Conservation (phyloP, 306 rosid species). For the Prunus mume region DNA sequence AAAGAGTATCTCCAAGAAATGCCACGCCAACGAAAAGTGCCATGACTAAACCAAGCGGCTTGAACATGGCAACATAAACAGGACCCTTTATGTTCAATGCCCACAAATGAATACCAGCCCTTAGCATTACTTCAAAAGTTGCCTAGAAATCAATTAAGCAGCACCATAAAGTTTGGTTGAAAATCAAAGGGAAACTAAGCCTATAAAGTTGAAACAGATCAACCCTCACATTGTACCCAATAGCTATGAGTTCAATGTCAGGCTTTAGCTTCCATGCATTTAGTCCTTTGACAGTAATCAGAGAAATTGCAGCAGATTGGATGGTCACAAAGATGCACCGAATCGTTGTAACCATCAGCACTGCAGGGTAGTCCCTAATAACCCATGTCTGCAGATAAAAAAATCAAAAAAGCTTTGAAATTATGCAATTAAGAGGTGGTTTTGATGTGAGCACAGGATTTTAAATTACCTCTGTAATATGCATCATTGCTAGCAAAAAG, state of each 20-base stretch:
- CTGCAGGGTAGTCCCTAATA: constrained; percentile 39
- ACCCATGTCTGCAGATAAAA: constrained; percentile 31
- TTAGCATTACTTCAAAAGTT: constrained; percentile 21
- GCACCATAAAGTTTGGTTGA: neutral
- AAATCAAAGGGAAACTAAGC: neutral
- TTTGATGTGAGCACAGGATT: neutral
- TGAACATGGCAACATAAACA: constrained; percentile 43
- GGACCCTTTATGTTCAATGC: constrained; percentile 49
- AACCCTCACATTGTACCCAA: constrained; percentile 31
- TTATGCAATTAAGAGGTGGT: neutral
- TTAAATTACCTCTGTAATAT: constrained; percentile 34
- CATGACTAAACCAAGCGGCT: constrained; percentile 42
- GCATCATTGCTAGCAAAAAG: constrained; percentile 28
- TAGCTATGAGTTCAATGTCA: constrained; percentile 27
- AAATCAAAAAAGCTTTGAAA: neutral
- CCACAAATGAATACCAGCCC: constrained; percentile 26
- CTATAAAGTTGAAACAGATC: neutral
- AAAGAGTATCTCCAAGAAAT: constrained; percentile 46
- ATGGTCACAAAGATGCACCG: constrained; percentile 15
- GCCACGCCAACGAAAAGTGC: constrained; percentile 45
- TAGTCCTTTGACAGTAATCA: constrained; percentile 27
- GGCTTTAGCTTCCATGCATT: constrained; percentile 27
- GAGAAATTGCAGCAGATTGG: constrained; percentile 30
- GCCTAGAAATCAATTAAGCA: constrained; percentile 32
- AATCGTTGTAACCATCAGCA: constrained; percentile 30